Evolutionary conservation across 257 asterid genomes (phyloP).

Genomic region (Rauvolfia tetraphylla): DNA sequence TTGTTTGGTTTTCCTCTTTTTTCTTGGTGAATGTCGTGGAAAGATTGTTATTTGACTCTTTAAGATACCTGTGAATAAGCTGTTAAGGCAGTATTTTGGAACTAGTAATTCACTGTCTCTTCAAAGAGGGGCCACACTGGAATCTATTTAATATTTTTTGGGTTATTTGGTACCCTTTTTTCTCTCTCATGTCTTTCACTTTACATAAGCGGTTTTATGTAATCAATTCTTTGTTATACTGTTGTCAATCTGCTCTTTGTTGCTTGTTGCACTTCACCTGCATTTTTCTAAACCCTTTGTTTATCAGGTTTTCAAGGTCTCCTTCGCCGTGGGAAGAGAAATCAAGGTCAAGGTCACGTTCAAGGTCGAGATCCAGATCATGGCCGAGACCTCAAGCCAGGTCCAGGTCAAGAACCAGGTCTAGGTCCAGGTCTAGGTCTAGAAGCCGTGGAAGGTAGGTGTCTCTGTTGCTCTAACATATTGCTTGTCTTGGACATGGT

Average conservation of each 20-base stretch:
- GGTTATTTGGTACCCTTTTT: not conserved
- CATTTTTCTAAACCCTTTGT: slow-evolving; percentile 2
- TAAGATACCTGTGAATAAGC: not conserved
- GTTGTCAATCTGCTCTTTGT: not conserved
- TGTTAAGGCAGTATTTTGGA: not conserved
- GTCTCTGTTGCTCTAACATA: slow-evolving; percentile 1
- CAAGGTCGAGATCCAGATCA: slow-evolving; percentile 53
- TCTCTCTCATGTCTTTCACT: not conserved
- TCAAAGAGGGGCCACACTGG: not conserved
- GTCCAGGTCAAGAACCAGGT: slow-evolving; percentile 55
- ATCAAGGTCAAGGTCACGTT: slow-evolving; percentile 56
- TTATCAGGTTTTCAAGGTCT: slow-evolving; percentile 57
- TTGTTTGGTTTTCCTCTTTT: too few relatives aligned
- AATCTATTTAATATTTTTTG: not conserved
- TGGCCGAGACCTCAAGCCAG: slow-evolving; percentile 60
- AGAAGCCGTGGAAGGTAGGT: slow-evolving; percentile 74
- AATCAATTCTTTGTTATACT: not conserved
- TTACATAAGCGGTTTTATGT: not conserved
- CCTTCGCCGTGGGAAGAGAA: slow-evolving; percentile 75
- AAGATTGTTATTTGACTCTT: not conserved
- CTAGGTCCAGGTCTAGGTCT: slow-evolving; percentile 63
- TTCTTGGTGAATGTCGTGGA: not conserved
- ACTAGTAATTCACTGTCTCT: not conserved
- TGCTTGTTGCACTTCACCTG: not conserved
- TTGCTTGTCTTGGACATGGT: not conserved